Evolutionary conservation across 2,329 filamentous ascomycete species (phyloP).

Genomic region (Dactylellina drechsleri): DNA sequence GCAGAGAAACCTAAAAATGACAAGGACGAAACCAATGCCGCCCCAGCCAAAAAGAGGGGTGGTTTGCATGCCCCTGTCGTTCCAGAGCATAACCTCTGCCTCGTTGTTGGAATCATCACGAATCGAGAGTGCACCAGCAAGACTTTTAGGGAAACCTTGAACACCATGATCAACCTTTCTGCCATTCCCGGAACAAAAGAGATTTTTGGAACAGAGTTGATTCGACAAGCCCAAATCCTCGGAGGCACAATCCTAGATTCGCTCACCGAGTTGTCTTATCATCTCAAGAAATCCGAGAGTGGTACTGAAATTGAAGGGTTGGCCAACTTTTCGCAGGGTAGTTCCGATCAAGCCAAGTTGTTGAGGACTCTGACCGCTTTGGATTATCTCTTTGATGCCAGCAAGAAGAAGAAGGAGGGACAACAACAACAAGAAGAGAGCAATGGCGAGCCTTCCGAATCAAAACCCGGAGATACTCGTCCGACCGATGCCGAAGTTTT

Average conservation of each 20-base stretch:
- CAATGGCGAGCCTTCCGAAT: slow-evolving; percentile 62
- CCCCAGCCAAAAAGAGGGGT: slow-evolving; percentile 67
- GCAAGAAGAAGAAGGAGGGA: slow-evolving; percentile 65
- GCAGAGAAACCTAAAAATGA: slow-evolving; percentile 53
- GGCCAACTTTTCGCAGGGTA: slow-evolving; percentile 94
- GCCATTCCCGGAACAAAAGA: slow-evolving; percentile 89
- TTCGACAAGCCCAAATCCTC: slow-evolving; percentile 83
- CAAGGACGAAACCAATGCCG: slow-evolving; percentile 53
- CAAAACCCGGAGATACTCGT: slow-evolving; percentile 64
- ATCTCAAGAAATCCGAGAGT: slow-evolving; percentile 85
- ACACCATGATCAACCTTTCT: slow-evolving; percentile 98
- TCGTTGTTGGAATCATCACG: slow-evolving; percentile 96
- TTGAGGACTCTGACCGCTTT: slow-evolving; percentile 90
- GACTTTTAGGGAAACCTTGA: slow-evolving; percentile 96
- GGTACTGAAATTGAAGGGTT: slow-evolving; percentile 96
- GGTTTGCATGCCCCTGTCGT: slow-evolving; percentile 82
- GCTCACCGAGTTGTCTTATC: slow-evolving; percentile 82
- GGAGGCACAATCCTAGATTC: slow-evolving; percentile 86
- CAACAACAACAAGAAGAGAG: slow-evolving; percentile 63
- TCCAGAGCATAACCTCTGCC: slow-evolving; percentile 84
- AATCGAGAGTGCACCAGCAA: slow-evolving; percentile 96
- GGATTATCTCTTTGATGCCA: slow-evolving; percentile 89
- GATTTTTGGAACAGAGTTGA: slow-evolving; percentile 90
- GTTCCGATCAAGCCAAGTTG: slow-evolving; percentile 95
- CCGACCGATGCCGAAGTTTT: slow-evolving; percentile 72